Evolutionary conservation across 768 basidiomycete genomes (phyloP).

Genomic region (Boletus sp.): DNA sequence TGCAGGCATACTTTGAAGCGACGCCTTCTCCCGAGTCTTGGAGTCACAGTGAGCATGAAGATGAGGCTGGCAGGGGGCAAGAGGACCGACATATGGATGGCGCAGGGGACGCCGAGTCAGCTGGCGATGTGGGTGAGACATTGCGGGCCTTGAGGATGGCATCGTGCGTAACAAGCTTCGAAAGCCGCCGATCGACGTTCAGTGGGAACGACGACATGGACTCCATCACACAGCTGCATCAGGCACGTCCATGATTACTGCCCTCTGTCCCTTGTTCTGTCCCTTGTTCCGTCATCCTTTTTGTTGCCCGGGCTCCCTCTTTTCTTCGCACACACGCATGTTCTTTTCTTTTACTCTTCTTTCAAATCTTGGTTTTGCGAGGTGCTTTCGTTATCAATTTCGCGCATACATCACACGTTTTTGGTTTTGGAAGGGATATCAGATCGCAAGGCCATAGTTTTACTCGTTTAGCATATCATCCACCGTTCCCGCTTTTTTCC

Average conservation of each 20-base stretch:
- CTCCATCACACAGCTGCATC: slow-evolving; percentile 13
- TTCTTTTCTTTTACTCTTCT: neutral
- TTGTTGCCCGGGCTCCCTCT: too few species aligned
- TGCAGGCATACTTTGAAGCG: slow-evolving; percentile 43
- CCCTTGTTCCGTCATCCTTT: too few species aligned
- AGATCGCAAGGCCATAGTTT: neutral
- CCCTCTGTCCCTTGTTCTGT: neutral
- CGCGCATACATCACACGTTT: neutral
- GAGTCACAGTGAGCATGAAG: neutral
- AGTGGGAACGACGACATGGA: slow-evolving; percentile 26
- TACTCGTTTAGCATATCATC: slow-evolving; percentile 18
- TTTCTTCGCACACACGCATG: neutral
- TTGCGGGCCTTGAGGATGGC: slow-evolving; percentile 10
- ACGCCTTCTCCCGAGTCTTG: slow-evolving; percentile 1
- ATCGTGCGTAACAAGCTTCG: slow-evolving; percentile 6
- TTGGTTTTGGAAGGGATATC: slow-evolving; percentile 7
- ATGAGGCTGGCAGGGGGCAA: neutral
- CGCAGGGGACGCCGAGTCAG: neutral
- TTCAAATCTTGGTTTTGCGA: slow-evolving; percentile 8
- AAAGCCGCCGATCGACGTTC: slow-evolving; percentile 23
- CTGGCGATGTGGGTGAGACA: slow-evolving; percentile 14
- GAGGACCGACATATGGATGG: neutral
- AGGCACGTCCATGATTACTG: slow-evolving; percentile 9
- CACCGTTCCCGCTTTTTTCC: neutral
- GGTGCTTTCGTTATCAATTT: slow-evolving; percentile 7